A percentile compares a stretch with the other conserved stretches of the same genome.
Conservation (phyloP, 257 asterid species). For the Solanum chaucha region DNA sequence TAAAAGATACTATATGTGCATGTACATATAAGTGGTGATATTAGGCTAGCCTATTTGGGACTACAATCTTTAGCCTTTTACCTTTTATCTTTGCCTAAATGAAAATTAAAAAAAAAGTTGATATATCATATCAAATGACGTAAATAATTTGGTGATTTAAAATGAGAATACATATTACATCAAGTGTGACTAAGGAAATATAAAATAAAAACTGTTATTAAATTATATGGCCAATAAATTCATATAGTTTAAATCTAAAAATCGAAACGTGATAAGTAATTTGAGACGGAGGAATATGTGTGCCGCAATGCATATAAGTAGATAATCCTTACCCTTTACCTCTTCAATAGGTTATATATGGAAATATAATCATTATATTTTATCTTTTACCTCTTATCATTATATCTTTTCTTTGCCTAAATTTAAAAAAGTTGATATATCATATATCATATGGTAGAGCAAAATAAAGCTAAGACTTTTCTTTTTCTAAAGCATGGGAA, state of each 20-base stretch:
- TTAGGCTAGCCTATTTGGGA: too few species aligned
- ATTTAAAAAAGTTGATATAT: background rate
- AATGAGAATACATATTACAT: background rate
- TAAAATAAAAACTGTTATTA: background rate
- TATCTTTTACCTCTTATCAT: background rate
- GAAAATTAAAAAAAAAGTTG: background rate
- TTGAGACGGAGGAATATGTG: background rate
- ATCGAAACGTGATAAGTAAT: background rate
- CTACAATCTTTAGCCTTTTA: too few species aligned
- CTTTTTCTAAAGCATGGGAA: background rate
- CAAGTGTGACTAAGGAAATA: background rate
- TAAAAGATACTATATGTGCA: too few species aligned
- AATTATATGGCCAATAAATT: background rate
- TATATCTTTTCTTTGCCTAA: background rate
- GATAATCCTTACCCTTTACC: background rate
- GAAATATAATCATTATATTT: background rate
- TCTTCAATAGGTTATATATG: background rate
- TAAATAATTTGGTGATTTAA: background rate
- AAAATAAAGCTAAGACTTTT: background rate
- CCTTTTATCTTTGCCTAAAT: background rate
- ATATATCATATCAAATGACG: background rate
- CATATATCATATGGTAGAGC: background rate
- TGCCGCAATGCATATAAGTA: background rate
- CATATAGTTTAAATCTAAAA: background rate
- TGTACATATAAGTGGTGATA: too few species aligned